Conservation (phyloP, 2,329 filamentous ascomycete genomes). For the Claviceps sp. region DNA sequence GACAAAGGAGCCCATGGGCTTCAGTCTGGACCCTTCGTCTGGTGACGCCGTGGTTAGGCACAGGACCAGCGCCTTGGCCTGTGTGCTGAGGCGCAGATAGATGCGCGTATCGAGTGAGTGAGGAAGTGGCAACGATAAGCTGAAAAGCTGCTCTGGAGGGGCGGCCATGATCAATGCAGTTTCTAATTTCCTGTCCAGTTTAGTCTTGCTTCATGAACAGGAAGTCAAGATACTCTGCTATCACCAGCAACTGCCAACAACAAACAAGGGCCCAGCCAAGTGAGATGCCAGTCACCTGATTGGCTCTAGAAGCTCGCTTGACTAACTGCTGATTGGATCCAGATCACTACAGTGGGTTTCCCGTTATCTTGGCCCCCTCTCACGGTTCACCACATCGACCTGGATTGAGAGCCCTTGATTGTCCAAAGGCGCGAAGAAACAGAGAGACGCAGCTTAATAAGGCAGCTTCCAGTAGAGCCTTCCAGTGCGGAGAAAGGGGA, state of each 20-base stretch:
- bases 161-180: not conserved
- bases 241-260: not conserved
- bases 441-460: too few species aligned
- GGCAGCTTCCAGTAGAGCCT: too few species aligned
- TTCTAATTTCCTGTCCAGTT: not conserved
- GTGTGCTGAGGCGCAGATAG: slow-evolving; percentile 45
- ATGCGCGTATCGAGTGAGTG: slow-evolving; percentile 47
- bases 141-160: not conserved
- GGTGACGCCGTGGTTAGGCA: slow-evolving; percentile 45
- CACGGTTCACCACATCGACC: too few species aligned
- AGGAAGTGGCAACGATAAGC: slow-evolving; percentile 46
- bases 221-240: not conserved
- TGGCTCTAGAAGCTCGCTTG: slow-evolving; percentile 1
- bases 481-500: not conserved
- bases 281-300: slow-evolving; percentile 7
- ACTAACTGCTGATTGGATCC: too few species aligned
- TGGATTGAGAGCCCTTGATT: too few species aligned
- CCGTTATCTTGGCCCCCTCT: too few species aligned
- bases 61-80: slow-evolving; percentile 43
- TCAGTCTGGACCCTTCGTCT: slow-evolving; percentile 34
- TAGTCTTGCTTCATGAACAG: not conserved
- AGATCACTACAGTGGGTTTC: too few species aligned
- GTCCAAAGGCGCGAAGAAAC: too few species aligned
- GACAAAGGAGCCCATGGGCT: slow-evolving; percentile 74
- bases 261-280: not conserved